Conservation (phyloP, 192 early-diverging fungal species). For the Backusella luteola region DNA sequence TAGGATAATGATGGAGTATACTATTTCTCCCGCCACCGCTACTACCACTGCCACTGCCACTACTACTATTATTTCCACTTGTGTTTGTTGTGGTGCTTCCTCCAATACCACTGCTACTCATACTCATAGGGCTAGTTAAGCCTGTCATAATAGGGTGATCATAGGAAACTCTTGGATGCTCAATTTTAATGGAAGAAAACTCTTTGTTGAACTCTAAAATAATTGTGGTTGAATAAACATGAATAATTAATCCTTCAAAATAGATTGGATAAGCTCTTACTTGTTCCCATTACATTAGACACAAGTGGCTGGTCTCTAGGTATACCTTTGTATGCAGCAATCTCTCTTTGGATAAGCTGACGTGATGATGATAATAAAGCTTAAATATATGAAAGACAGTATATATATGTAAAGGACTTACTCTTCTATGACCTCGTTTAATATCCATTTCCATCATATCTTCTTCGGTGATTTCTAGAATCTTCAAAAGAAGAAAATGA, state of each 20-base stretch:
- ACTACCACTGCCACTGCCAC: neutral
- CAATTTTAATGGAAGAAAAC: neutral
- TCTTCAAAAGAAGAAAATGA: conserved; percentile 7
- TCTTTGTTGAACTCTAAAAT: neutral
- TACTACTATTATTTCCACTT: conserved; percentile 2
- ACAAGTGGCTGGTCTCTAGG: conserved; percentile 15
- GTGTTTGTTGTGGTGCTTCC: neutral
- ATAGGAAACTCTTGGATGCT: neutral
- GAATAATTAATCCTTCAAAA: neutral
- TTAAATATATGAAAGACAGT: neutral
- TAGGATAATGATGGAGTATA: neutral
- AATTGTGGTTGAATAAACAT: neutral
- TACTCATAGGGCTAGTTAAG: neutral
- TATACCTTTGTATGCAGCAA: conserved; percentile 28
- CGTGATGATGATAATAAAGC: neutral
- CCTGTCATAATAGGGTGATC: neutral
- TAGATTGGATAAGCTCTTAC: neutral
- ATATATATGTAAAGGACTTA: conserved; percentile 1
- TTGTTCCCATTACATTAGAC: conserved; percentile 8
- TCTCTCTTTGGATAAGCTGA: conserved; percentile 32
- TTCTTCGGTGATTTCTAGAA: conserved; percentile 30
- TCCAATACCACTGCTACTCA: conserved; percentile 2
- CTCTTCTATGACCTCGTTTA: conserved; percentile 37
- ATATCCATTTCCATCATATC: conserved; percentile 31
- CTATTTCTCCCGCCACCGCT: neutral